Conservation (phyloP, 306 rosid species). For the Rosa persica region DNA sequence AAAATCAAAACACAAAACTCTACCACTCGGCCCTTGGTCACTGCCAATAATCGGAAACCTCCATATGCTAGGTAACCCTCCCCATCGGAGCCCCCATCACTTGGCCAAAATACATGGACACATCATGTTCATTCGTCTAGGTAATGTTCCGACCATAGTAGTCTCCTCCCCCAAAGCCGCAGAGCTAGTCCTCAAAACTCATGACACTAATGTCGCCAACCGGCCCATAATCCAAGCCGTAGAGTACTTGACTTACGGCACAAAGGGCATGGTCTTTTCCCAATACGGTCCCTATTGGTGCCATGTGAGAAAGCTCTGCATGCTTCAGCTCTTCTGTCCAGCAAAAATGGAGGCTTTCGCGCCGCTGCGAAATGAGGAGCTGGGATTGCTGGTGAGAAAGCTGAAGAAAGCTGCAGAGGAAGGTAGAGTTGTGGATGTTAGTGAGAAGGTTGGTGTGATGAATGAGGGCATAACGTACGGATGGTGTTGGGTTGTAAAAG, state of each 20-base stretch:
- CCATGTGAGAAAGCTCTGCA: conserved; percentile 31
- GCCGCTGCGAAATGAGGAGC: not conserved
- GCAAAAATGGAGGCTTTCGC: not conserved
- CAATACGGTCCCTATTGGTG: conserved; percentile 34
- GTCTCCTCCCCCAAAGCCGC: conserved; percentile 5
- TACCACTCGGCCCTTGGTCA: not conserved
- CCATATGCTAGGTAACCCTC: too few species aligned
- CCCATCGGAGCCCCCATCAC: too few species aligned
- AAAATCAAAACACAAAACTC: not conserved
- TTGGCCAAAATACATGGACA: conserved; percentile 31
- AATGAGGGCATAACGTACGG: not conserved
- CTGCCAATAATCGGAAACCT: too few species aligned
- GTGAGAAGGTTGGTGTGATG: not conserved
- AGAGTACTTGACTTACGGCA: conserved; percentile 20
- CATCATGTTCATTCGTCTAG: conserved; percentile 44
- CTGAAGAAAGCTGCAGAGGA: conserved; percentile 14
- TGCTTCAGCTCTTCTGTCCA: conserved; percentile 20
- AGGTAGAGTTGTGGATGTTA: conserved; percentile 28
- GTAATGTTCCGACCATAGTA: conserved; percentile 32
- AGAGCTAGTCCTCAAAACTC: not conserved
- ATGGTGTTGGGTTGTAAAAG: not conserved
- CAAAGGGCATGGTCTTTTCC: conserved; percentile 17
- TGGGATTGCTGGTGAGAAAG: not conserved
- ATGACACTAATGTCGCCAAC: not conserved
- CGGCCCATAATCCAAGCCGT: conserved; percentile 7